Evolutionary conservation across 768 basidiomycete genomes (phyloP), one percentile per base, ranked within the genome.

Genomic region (Leccinum truebloodii): DNA sequence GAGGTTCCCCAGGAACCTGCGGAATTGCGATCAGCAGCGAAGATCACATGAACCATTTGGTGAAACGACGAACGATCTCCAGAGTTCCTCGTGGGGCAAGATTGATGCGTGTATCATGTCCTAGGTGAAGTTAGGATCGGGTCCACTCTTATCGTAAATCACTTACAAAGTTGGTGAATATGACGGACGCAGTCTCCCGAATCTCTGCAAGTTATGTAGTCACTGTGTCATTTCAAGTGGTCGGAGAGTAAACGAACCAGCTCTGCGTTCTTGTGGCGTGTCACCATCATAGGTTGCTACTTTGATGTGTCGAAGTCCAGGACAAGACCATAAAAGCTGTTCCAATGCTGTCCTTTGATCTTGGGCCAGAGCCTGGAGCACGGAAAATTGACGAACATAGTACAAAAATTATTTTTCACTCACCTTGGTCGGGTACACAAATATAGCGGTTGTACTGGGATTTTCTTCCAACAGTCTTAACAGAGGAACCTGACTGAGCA

Each of bases 381-480:
- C 12, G 24, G n/a, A 54, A 32, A 35, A 44, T 57, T 22, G 22
- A 18, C 22, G 2, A n/a, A 46, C 37, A 52, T 6, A 46, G 20
- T 2, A 18, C 10, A 26, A 1, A n/a, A 14, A 14, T 18, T 26
- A 18, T 22, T 14, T 46, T 51, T 9, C 24, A 44, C 68, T 41
- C 54, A 83, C 91, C 77, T 96, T 96, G 1, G 94, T 96, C 2
- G 94, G 94, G 67, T 94, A 96, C 37, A 96, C 83, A 68, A 93
- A 89, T 41, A 96, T 81, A 0, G 91, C 90, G 30, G 87, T 95
- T 10, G 88, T 71, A 14, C 74, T 68, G 1, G 70, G 68, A 67
- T 93, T 81, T 24, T 81, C 78, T 73, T 92, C 86, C 56, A 95
- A 73, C 63, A 83, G 82, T 44, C 73, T 79, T 59, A 95, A 72